Evolutionary conservation across 495 filamentous ascomycete genomes (phyloP).

Genomic region (Podospora comata): DNA sequence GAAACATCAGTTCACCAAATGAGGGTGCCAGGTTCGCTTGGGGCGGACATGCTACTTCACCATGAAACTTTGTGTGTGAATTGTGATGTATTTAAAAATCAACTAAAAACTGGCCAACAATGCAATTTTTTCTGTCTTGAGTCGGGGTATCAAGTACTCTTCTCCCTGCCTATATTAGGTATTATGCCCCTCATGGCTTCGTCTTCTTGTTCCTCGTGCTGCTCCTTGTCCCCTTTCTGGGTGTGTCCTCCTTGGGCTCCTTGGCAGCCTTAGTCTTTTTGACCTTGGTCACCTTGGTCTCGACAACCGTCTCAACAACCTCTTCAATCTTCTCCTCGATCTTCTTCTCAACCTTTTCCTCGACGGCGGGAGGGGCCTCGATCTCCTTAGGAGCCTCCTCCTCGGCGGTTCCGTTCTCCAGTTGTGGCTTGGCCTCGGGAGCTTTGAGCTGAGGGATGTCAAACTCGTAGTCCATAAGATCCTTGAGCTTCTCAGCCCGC

Average conservation of each 20-base stretch:
- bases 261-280: constrained; percentile 11
- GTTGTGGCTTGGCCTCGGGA: constrained; percentile 43
- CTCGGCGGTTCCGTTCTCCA: constrained; percentile 37
- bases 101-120: background rate
- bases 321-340: constrained; percentile 20
- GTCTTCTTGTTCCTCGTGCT: constrained; percentile 36
- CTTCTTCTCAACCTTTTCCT: constrained; percentile 19
- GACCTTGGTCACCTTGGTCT: constrained; percentile 11
- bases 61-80: background rate
- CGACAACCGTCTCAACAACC: constrained; percentile 16
- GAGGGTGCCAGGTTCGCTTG: constrained; percentile 40
- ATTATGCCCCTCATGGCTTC: constrained; percentile 30
- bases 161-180: constrained; percentile 11
- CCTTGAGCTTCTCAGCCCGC: constrained; percentile 72
- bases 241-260: constrained; percentile 21
- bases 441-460: constrained; percentile 69
- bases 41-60: constrained; percentile 32
- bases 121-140: constrained; percentile 8
- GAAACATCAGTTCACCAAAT: constrained; percentile 17
- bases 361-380: constrained; percentile 25
- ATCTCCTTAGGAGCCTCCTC: constrained; percentile 28
- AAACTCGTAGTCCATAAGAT: constrained; percentile 74
- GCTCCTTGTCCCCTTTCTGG: constrained; percentile 24
- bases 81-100: constrained; percentile 1
- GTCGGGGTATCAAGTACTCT: constrained; percentile 16